A percentile compares a stretch with the other conserved stretches of the same genome.
phyloP scores from a whole-genome alignment of 257 asterid species.

The Solanum lignicaule region DNA sequence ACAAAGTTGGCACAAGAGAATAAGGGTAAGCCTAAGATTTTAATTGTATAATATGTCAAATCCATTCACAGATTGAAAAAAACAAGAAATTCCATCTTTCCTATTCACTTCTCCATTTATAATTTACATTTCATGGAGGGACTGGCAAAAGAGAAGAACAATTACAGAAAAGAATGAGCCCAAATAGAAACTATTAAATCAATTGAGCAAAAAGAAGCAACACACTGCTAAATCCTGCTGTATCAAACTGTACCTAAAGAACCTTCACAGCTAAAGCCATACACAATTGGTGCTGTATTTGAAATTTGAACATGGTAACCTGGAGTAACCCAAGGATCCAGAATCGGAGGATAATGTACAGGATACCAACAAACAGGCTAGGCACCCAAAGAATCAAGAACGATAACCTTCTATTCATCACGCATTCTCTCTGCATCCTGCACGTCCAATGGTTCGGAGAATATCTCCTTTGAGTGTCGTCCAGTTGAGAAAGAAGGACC shows the following conservation, averaged over 20 bases:
- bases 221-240: constrained; percentile 7
- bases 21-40: not conserved
- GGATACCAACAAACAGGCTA: constrained; percentile 6
- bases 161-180: constrained; percentile 4
- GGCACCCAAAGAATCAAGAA: constrained; percentile 30
- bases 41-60: not conserved
- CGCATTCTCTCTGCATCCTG: constrained; percentile 24
- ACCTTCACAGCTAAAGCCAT: not conserved
- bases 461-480: constrained; percentile 57
- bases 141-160: constrained; percentile 15
- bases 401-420: constrained; percentile 21
- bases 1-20: not conserved
- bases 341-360: constrained; percentile 7
- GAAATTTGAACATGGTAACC: constrained; percentile 4
- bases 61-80: not conserved
- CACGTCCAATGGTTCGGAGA: constrained; percentile 54
- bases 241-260: not conserved
- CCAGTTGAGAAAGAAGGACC: constrained; percentile 32
- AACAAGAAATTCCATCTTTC: not conserved
- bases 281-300: constrained; percentile 3
- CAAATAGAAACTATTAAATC: constrained; percentile 8
- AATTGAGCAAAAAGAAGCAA: constrained; percentile 5
- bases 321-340: constrained; percentile 4
- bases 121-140: constrained; percentile 39
- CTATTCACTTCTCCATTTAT: constrained; percentile 12